Base-by-base conservation (phyloP, 129 eudicot genomes). In the Deinandra increscens region DNA sequence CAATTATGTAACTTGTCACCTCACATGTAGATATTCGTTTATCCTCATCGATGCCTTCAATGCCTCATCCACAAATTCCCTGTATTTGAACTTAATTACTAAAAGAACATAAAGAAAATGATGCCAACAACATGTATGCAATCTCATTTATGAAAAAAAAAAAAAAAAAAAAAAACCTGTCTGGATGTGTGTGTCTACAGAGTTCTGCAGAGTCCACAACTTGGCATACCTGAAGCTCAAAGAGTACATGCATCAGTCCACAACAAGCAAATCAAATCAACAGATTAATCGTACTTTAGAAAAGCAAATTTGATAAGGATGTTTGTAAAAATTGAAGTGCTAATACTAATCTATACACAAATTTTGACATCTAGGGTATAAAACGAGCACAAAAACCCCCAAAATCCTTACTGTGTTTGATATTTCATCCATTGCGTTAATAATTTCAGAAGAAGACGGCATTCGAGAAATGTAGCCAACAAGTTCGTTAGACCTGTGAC, bases 181-280 rank as follows among this genome's bases (percentile, higher is more conserved):
- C 98, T 26, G 98, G 98, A 89, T 93, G 98, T 20, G 98, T 93
- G 66, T 89, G 79, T 69, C 95, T 84, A 70, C 98, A 93, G 11
- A 93, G 79, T 61, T 87, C 96, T 10, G 98, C 91, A 23, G 97
- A 89, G 79, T 93, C 98, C 70, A 87, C 84, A 55, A 93, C 98
- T 69, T 92, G 81, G 66, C 98, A 93, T 15, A 93, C 92, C 98
- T 93, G 70, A 39, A 73, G 60, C 69, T 42, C 39, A 71, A 63
- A 64, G 20, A 75, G 42, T 37, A 54, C 55, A 48, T 14, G 2
- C n/a, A 56, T 6, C 15, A 23, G 11, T 66, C 42, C 20, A 1
- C 54, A 37, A 36, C 9, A 13, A 31, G n/a, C 64, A 29, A 20
- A 26, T 42, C 64, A 29, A 20, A 26, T 42, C 19, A 5, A 58